These are phyloP conservation scores for Myxozyma vanderwaltii DNA, from an alignment of 805 yeast genomes.

Conservation along the genomic window DNA sequence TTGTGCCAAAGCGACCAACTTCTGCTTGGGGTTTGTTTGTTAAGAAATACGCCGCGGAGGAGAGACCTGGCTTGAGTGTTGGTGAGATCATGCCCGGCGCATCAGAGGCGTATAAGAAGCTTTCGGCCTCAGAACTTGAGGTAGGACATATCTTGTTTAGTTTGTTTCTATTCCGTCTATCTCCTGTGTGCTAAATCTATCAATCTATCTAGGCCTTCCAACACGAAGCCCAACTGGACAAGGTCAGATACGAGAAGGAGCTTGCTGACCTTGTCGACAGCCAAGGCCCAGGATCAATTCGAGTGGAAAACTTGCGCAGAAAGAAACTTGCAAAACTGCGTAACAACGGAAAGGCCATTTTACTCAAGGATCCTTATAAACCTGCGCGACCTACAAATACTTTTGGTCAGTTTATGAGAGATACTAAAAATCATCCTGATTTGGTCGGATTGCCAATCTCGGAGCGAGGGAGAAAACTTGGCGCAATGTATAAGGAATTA, in stretches of 20 bases:
- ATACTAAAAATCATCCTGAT: background rate
- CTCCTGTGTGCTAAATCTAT: background rate
- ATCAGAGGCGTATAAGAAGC: background rate
- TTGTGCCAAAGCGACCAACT: conserved; percentile 6
- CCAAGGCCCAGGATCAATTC: conserved; percentile 12
- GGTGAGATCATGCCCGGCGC: background rate
- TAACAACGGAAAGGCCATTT: background rate
- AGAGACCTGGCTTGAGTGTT: background rate
- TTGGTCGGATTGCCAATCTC: background rate
- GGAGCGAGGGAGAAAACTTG: background rate
- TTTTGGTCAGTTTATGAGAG: conserved; percentile 7
- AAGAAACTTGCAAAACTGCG: conserved; percentile 2
- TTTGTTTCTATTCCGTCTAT: background rate
- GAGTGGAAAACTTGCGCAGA: conserved; percentile 18
- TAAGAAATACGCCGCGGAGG: background rate
- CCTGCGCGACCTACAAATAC: conserved; percentile 15
- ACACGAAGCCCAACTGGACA: conserved; percentile 8
- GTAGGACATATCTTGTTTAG: background rate
- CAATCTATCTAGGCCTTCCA: background rate
- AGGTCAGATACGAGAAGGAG: conserved; percentile 20
- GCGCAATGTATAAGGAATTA: conserved; percentile 1
- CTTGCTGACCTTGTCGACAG: conserved; percentile 7
- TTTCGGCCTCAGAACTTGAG: conserved; percentile 18
- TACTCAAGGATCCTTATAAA: conserved; percentile 14
- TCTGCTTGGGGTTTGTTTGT: conserved; percentile 9